Base-by-base conservation (phyloP, 2,329 filamentous ascomycete species). In the Phyllosticta citribraziliensis region DNA sequence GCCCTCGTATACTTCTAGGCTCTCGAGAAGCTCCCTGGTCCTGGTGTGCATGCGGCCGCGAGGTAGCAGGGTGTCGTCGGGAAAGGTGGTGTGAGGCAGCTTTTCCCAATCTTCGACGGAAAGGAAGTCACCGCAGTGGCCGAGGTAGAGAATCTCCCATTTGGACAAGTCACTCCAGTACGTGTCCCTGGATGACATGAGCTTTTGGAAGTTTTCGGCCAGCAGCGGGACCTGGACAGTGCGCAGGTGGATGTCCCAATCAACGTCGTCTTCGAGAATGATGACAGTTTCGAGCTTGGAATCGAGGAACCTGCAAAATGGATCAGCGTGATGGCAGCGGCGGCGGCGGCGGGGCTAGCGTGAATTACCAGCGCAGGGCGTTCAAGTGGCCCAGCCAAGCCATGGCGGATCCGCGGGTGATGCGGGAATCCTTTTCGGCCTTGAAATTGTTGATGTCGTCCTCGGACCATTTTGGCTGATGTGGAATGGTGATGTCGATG, bases 341-440 rank as follows among this genome's bases (percentile, higher is more conserved):
- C 12, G 33, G 35, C 12, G 33, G 51, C 11, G 47, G 50, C 50
- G 33, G 47, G 35, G 33, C 11, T 19, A 52, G 62, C 22, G 10
- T n/a, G 55, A 25, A n/a, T 51, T 65, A 71, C 70, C 69, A 72
- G 62, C 64, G 68, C 54, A 77, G 62, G 2, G 70, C 72, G 60
- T 73, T 70, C 51, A 75, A 65, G 64, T 77, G 75, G 22, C 73
- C 73, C 58, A 76, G 65, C 75, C 75, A 76, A 14, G 75, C 75
- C 62, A 74, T 55, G 1, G 72, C 72, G 51, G 70, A 73, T 9
- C 74, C 75, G 35, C 65, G 68, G n/a, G 65, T 69, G 19, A 76
- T 70, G 1, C 51, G 66, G 19, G 68, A 73, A 5, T 62, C 57
- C 17, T 70, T 63, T 2, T 65, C 64, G 3, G 67, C 64, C 27